Evolutionary conservation across 2,329 filamentous ascomycete genomes (phyloP).

Genomic region (Chlorencoelia australis): DNA sequence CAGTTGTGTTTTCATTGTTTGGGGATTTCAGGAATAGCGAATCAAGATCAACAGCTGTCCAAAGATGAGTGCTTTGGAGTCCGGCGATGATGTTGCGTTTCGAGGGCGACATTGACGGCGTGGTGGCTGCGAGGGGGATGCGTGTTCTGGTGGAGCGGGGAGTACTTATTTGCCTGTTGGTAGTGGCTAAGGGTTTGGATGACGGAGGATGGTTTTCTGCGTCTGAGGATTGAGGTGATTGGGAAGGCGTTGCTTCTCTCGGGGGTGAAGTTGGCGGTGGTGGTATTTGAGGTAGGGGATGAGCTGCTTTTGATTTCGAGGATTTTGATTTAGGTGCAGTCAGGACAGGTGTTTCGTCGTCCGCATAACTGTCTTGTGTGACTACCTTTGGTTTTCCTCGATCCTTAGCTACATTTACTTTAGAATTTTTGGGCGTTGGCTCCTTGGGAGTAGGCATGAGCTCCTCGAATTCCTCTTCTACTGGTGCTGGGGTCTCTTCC

Average conservation of each 20-base stretch:
- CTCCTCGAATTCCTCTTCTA: constrained; percentile 5
- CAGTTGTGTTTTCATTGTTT: constrained; percentile 17
- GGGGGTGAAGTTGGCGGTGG: constrained; percentile 38
- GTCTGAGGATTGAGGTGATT: constrained; percentile 67
- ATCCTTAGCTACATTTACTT: constrained; percentile 10
- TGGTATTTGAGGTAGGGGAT: constrained; percentile 18
- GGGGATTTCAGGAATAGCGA: constrained; percentile 46
- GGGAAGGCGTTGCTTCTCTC: constrained; percentile 50
- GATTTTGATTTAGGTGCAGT: constrained; percentile 2
- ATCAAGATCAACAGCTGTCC: constrained; percentile 71
- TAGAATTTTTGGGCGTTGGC: constrained; percentile 5
- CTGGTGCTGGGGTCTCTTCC: no score
- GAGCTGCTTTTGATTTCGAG: constrained; percentile 3
- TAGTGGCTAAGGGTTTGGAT: constrained; percentile 40
- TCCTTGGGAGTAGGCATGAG: no score
- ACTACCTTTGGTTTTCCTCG: constrained; percentile 14
- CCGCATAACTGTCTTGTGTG: no score
- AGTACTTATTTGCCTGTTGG: constrained; percentile 14
- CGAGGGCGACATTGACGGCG: constrained; percentile 48
- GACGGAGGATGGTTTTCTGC: constrained; percentile 72
- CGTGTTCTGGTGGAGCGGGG: constrained; percentile 32
- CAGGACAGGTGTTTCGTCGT: no score
- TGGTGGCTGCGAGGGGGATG: constrained; percentile 36
- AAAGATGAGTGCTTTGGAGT: constrained; percentile 47
- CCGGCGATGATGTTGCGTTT: constrained; percentile 48